These are phyloP conservation scores for Plenodomus lindquistii DNA, from an alignment of 2,329 filamentous ascomycete genomes.

Conservation along the genomic window DNA sequence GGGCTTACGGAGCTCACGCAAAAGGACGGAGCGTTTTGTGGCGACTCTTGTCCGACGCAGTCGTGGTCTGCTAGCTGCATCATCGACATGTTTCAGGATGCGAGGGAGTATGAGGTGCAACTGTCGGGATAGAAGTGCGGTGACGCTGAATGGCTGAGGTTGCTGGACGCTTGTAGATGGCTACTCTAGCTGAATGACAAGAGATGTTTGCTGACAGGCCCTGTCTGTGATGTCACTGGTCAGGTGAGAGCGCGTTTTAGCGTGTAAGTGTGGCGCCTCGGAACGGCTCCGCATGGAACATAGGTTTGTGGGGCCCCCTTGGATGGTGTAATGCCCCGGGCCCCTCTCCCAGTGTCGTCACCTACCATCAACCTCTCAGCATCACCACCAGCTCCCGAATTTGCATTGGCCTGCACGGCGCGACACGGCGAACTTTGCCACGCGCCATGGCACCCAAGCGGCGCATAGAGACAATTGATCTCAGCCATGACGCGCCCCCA, in stretches of 20 bases:
- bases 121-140: constrained; percentile 7
- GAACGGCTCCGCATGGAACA: background rate
- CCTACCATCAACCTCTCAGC: no score
- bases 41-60: constrained; percentile 93
- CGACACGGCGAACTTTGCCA: background rate
- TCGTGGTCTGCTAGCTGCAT: constrained; percentile 95
- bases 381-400: no score
- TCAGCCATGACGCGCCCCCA: constrained; percentile 1
- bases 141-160: background rate
- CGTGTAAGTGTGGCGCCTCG: background rate
- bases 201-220: no score
- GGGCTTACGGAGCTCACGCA: constrained; percentile 93
- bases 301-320: background rate
- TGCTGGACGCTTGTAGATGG: no score
- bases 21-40: constrained; percentile 80
- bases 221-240: background rate
- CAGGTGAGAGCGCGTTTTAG: background rate
- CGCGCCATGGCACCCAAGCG: constrained; percentile 7
- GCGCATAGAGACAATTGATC: constrained; percentile 5
- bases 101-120: constrained; percentile 48
- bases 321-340: no score
- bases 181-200: no score
- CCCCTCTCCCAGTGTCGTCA: background rate
- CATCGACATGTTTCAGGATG: constrained; percentile 96
- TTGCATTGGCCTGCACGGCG: no score